These are phyloP conservation scores for Aspergillus proliferans DNA, from an alignment of 2,329 filamentous ascomycete genomes.

Conservation along the genomic window DNA sequence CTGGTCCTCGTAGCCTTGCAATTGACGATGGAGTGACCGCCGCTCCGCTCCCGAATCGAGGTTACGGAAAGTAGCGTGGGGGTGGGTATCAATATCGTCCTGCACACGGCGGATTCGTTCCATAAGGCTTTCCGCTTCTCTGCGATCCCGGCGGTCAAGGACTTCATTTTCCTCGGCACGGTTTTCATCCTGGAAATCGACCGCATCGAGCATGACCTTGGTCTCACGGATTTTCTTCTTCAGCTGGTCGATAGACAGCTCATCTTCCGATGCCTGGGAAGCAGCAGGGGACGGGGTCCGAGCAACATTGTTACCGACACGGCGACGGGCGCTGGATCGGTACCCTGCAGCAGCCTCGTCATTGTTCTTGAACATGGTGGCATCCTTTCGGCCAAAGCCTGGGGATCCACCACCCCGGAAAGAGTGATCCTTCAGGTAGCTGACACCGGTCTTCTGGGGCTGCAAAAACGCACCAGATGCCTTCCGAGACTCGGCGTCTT, in stretches of 20 bases:
- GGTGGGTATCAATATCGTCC: conserved; percentile 89
- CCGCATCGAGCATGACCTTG: conserved; percentile 87
- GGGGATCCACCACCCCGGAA: conserved; percentile 63
- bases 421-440: conserved; percentile 92
- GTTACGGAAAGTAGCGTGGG: conserved; percentile 63
- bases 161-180: conserved; percentile 84
- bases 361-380: conserved; percentile 93
- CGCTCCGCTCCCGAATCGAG: conserved; percentile 84
- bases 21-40: conserved; percentile 76
- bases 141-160: conserved; percentile 80
- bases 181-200: conserved; percentile 93
- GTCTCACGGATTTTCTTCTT: conserved; percentile 91
- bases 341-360: conserved; percentile 81
- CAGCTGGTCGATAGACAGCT: conserved; percentile 78
- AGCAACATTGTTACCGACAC: conserved; percentile 61
- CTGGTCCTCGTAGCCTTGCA: conserved; percentile 82
- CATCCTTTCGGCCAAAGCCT: conserved; percentile 71
- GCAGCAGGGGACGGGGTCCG: conserved; percentile 74
- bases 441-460: conserved; percentile 95
- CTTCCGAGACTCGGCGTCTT: conserved; percentile 86
- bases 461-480: conserved; percentile 82
- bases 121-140: conserved; percentile 90
- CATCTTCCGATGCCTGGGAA: conserved; percentile 64
- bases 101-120: conserved; percentile 85
- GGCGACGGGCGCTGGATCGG: conserved; percentile 83